Evolutionary conservation across 441 rosid genomes (phyloP).

Genomic region (Isatis lusitanica): DNA sequence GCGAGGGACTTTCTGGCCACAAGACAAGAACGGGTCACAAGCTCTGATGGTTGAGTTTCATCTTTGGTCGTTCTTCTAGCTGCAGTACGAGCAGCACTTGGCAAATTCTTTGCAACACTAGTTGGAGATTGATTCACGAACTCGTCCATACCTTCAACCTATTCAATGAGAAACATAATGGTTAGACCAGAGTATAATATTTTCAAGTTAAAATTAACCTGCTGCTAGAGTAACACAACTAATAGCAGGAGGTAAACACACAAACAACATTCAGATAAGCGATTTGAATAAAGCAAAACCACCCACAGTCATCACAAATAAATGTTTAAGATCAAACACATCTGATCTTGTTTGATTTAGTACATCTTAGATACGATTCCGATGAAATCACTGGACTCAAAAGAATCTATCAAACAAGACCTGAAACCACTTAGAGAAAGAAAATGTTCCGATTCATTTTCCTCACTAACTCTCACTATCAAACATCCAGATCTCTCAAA

Average conservation of each 20-base stretch:
- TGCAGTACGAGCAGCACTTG: slow-evolving; percentile 41
- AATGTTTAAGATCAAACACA: too few relatives aligned
- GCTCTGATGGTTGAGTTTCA: slow-evolving; percentile 50
- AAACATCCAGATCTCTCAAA: background rate
- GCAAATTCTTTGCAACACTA: slow-evolving; percentile 32
- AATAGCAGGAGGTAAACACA: background rate
- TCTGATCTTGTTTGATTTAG: background rate
- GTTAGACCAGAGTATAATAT: background rate
- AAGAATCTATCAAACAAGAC: background rate
- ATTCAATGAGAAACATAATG: background rate
- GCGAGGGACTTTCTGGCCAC: slow-evolving; percentile 40
- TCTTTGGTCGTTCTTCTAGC: slow-evolving; percentile 46
- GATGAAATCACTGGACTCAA: background rate
- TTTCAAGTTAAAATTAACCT: too few relatives aligned
- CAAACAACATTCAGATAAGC: background rate
- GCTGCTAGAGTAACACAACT: background rate
- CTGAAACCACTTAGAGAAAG: background rate
- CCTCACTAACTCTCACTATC: background rate
- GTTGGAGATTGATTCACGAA: slow-evolving; percentile 50
- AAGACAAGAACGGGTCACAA: slow-evolving; percentile 49
- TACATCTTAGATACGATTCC: background rate
- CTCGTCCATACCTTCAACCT: slow-evolving; percentile 90
- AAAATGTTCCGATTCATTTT: background rate
- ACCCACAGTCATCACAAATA: background rate
- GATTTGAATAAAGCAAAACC: background rate